These are phyloP conservation scores for Ogataea minuta DNA, from an alignment of 805 yeast species.

Conservation along the genomic window DNA sequence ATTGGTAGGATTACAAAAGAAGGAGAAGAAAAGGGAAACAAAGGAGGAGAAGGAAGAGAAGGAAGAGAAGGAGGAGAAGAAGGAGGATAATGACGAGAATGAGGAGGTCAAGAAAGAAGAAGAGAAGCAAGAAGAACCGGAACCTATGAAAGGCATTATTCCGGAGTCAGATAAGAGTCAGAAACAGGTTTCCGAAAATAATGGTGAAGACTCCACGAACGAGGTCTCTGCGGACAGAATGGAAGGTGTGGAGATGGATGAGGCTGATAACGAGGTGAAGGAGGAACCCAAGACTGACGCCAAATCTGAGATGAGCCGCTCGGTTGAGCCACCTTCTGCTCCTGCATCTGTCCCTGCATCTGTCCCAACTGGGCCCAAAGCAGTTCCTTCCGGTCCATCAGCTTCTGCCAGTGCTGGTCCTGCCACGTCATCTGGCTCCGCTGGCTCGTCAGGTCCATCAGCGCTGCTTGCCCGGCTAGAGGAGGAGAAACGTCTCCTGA, in stretches of 20 bases:
- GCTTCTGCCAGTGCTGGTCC: too few species aligned
- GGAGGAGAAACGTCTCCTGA: constrained; percentile 17
- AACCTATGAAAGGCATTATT: not conserved
- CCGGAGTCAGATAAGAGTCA: too few species aligned
- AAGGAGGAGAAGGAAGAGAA: constrained; percentile 2
- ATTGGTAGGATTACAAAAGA: constrained; percentile 27
- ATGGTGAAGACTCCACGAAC: not conserved
- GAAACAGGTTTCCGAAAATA: too few species aligned
- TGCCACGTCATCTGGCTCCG: too few species aligned
- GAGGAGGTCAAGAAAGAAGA: not conserved
- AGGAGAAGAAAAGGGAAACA: constrained; percentile 8
- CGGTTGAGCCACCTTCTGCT: too few species aligned
- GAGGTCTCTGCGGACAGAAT: not conserved
- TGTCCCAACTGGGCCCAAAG: too few species aligned
- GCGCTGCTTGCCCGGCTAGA: constrained; percentile 16
- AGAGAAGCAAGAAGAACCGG: not conserved
- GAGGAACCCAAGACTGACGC: not conserved
- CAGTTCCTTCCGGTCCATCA: too few species aligned
- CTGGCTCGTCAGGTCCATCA: constrained; percentile 1
- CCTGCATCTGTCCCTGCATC: too few species aligned
- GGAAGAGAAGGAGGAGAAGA: constrained; percentile 4
- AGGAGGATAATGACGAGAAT: not conserved
- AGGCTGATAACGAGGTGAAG: not conserved
- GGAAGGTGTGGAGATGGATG: not conserved
- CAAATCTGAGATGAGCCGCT: not conserved